These are phyloP conservation scores for Salix brachista DNA, from an alignment of 345 rosid genomes.

Conservation along the genomic window DNA sequence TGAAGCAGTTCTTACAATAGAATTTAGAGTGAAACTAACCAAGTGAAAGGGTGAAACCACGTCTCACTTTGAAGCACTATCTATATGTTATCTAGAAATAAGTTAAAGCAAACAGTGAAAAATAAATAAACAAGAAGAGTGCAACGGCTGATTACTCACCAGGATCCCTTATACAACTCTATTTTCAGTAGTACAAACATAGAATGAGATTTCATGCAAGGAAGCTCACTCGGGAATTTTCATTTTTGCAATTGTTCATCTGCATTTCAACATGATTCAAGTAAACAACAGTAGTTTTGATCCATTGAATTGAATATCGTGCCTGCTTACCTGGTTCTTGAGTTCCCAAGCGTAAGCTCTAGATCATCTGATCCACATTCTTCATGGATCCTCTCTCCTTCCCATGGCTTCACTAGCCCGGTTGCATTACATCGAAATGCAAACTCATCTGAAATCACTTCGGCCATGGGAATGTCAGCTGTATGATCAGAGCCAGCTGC, in stretches of 20 bases:
- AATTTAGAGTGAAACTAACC: not conserved
- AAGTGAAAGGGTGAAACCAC: not conserved
- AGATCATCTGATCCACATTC: slow-evolving; percentile 92
- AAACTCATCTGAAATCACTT: slow-evolving; percentile 71
- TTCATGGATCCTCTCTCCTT: slow-evolving; percentile 96
- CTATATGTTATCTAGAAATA: not conserved
- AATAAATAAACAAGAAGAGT: not conserved
- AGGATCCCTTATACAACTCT: not conserved
- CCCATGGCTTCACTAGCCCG: slow-evolving; percentile 94
- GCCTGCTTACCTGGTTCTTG: slow-evolving; percentile 56
- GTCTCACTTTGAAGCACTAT: not conserved
- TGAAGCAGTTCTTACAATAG: not conserved
- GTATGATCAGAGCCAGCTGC: slow-evolving; percentile 66
- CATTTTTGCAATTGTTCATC: not conserved
- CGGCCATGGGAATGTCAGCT: slow-evolving; percentile 79
- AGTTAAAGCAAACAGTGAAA: not conserved
- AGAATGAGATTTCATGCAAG: not conserved
- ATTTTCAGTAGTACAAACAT: not conserved
- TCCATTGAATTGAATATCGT: not conserved
- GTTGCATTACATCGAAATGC: slow-evolving; percentile 68
- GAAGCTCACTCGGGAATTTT: not conserved
- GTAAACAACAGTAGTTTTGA: not conserved
- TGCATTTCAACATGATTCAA: not conserved
- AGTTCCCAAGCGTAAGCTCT: slow-evolving; percentile 94
- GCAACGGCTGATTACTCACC: not conserved